Percentiles rank a stretch among this genome's conserved stretches.
These are phyloP conservation scores for Aegilops longissima DNA, from an alignment of 176 grass and related monocot species.

Conservation along the genomic window DNA sequence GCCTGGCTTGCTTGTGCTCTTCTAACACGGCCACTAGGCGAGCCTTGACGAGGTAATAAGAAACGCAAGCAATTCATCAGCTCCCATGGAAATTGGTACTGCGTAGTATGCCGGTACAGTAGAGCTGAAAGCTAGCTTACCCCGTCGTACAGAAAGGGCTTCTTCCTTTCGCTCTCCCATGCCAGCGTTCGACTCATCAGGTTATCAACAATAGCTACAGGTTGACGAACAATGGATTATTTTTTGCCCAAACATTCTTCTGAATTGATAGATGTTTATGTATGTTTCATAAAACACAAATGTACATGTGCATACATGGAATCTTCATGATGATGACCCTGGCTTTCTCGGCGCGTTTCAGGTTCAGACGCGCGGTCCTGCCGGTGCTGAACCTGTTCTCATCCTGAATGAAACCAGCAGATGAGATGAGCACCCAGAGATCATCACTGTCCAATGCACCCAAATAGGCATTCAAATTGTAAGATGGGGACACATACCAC, in stretches of 20 bases:
- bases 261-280: background rate
- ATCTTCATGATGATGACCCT: constrained; percentile 53
- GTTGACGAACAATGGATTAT: background rate
- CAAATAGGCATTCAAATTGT: background rate
- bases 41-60: constrained; percentile 19
- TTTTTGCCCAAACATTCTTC: background rate
- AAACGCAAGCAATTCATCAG: background rate
- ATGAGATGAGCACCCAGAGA: background rate
- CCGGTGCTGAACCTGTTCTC: constrained; percentile 59
- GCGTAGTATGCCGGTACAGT: background rate
- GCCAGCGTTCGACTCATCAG: constrained; percentile 46
- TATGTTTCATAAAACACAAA: background rate
- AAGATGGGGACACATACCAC: constrained; percentile 8
- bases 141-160: constrained; percentile 64
- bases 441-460: background rate
- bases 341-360: constrained; percentile 70
- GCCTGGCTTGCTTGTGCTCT: constrained; percentile 57
- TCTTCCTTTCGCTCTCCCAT: constrained; percentile 63
- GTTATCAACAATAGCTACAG: constrained; percentile 53
- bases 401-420: constrained; percentile 45
- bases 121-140: constrained; percentile 11
- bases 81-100: background rate
- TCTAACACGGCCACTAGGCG: constrained; percentile 52
- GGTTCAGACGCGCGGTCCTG: constrained; percentile 50
- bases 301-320: constrained; percentile 28